Conservation (phyloP, 495 filamentous ascomycete species). For the Penicillium tannophilum region DNA sequence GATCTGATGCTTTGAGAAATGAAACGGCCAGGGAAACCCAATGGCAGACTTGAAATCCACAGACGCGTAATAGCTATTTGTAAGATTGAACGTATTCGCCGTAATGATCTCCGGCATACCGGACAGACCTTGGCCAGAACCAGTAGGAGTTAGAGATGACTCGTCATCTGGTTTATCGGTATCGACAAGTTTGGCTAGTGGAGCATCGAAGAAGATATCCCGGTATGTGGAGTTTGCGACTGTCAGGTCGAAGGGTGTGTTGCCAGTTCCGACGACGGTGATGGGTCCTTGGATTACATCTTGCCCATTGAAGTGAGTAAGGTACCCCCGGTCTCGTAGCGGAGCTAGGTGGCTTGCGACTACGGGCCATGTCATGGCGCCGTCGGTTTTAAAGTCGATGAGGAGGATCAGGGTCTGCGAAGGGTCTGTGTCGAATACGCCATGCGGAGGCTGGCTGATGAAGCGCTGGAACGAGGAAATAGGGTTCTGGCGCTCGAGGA, state of each 20-base stretch:
- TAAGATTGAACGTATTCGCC: conserved; percentile 45
- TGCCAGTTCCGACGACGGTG: conserved; percentile 80
- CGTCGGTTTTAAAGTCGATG: conserved; percentile 70
- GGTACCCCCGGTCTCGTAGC: conserved; percentile 63
- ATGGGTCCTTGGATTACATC: conserved; percentile 56
- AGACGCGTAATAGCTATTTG: conserved; percentile 51
- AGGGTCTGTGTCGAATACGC: conserved; percentile 54
- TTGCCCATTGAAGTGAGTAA: conserved; percentile 58
- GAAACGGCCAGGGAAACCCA: conserved; percentile 43
- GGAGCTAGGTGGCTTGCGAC: conserved; percentile 65
- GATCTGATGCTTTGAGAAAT: conserved; percentile 54
- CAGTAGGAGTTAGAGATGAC: conserved; percentile 2
- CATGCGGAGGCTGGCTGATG: conserved; percentile 28
- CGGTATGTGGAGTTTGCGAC: conserved; percentile 48
- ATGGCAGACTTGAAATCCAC: conserved; percentile 46
- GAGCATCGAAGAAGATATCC: conserved; percentile 67
- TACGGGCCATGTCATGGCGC: conserved; percentile 47
- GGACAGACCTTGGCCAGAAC: conserved; percentile 40
- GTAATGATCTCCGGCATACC: conserved; percentile 39
- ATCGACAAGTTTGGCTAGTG: conserved; percentile 45
- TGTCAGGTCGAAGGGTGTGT: conserved; percentile 69
- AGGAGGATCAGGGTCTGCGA: conserved; percentile 64
- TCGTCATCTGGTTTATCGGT: conserved; percentile 4
- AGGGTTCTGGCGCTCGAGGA: conserved; percentile 56
- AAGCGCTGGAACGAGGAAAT: conserved; percentile 33